Evolutionary conservation across 1,139 yeast genomes (phyloP).

Genomic region (Yamadazyma trypodendri): DNA sequence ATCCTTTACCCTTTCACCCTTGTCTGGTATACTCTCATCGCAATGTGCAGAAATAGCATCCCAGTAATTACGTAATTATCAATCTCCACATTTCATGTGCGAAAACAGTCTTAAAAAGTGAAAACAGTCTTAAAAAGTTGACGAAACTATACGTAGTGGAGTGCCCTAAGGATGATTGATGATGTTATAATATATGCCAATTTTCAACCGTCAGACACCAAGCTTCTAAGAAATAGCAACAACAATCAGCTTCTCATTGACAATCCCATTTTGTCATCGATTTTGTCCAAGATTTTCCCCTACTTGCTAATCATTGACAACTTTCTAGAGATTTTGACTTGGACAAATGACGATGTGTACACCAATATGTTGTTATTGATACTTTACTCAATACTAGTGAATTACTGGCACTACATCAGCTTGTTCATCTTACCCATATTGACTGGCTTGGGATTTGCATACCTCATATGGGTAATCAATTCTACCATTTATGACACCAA

Average conservation of each 20-base stretch:
- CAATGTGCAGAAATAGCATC: no score
- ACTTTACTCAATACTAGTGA: conserved; percentile 37
- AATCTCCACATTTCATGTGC: conserved; percentile 7
- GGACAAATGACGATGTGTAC: conserved; percentile 57
- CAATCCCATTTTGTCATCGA: conserved; percentile 46
- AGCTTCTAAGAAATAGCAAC: conserved; percentile 12
- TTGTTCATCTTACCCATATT: conserved; percentile 39
- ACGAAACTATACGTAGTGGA: conserved; percentile 3
- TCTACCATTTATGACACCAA: conserved; percentile 44
- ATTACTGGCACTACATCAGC: conserved; percentile 44
- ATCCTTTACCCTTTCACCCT: no score
- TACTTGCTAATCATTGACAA: conserved; percentile 45
- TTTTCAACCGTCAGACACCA: conserved; percentile 18
- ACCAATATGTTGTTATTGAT: conserved; percentile 47
- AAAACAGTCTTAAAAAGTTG: conserved; percentile 1
- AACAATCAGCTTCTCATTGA: conserved; percentile 31
- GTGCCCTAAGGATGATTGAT: conserved; percentile 6
- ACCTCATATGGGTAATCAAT: conserved; percentile 46
- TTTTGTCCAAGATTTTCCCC: conserved; percentile 50
- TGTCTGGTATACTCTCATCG: no score
- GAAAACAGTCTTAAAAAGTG: conserved; percentile 1
- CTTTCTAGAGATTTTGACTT: conserved; percentile 46
- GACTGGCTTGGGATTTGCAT: conserved; percentile 33
- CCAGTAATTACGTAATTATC: neutral
- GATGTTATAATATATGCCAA: conserved; percentile 16